Evolutionary conservation across 176 grass and related monocot species (phyloP).

Genomic region (Urochloa ruziziensis): DNA sequence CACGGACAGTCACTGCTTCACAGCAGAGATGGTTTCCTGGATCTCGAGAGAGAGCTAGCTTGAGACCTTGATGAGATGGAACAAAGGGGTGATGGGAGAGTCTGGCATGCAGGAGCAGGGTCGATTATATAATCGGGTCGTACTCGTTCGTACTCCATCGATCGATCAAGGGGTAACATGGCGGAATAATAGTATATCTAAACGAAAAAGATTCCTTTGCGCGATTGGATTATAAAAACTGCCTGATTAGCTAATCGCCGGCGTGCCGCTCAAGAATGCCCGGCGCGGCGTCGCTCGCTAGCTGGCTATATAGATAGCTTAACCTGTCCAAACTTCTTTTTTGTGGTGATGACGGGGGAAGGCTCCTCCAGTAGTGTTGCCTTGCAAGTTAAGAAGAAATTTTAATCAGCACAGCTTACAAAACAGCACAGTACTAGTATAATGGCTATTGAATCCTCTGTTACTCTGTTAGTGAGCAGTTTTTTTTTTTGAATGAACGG

Average conservation of each 20-base stretch:
- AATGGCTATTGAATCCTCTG: too few species aligned
- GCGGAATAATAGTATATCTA: background rate
- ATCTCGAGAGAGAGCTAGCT: constrained; percentile 20
- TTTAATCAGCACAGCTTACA: too few species aligned
- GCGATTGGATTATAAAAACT: background rate
- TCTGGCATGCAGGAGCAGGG: background rate
- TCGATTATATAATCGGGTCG: constrained; percentile 38
- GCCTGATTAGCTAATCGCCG: constrained; percentile 25
- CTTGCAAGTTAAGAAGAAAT: constrained; percentile 6
- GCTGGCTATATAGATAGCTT: background rate
- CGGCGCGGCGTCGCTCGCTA: background rate
- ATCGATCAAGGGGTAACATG: constrained; percentile 41
- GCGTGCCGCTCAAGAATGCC: constrained; percentile 30
- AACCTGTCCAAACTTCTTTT: background rate
- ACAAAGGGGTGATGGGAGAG: background rate
- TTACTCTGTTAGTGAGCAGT: too few species aligned
- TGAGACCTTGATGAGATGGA: background rate
- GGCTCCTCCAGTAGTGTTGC: background rate
- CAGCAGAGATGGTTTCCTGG: constrained; percentile 7
- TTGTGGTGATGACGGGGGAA: background rate
- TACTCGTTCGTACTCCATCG: constrained; percentile 26
- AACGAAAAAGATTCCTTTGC: constrained; percentile 28
- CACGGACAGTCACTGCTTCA: background rate
- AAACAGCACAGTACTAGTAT: too few species aligned
- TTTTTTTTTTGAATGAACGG: too few species aligned